phyloP scores from a whole-genome alignment of 2,329 filamentous ascomycete species.

The Beauveria bassiana region DNA sequence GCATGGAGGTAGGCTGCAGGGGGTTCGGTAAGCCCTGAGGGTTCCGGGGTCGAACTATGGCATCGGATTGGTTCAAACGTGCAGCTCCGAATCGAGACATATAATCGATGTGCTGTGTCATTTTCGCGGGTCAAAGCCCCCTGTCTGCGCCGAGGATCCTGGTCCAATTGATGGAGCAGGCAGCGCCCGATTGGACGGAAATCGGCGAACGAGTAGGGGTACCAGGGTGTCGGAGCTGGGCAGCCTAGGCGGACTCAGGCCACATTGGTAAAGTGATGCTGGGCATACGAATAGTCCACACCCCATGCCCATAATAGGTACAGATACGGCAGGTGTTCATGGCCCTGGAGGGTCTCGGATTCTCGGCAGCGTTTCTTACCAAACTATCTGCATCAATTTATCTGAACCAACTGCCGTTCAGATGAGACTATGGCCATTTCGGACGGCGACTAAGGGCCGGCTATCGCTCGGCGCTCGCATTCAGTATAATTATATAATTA shows the following conservation, averaged over 20 bases:
- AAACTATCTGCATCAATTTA: not conserved
- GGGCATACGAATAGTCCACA: not conserved
- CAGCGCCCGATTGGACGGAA: not conserved
- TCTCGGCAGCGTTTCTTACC: not conserved
- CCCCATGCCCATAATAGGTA: not conserved
- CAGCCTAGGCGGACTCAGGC: not conserved
- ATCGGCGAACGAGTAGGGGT: not conserved
- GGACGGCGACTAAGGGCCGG: not conserved
- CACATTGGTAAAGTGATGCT: not conserved
- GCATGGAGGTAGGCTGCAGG: not conserved
- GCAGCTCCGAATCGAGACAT: not conserved
- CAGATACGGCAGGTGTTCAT: not conserved
- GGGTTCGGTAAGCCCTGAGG: not conserved
- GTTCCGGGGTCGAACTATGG: not conserved
- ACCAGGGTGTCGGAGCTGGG: not conserved
- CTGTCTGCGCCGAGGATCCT: not conserved
- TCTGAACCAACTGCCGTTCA: not conserved
- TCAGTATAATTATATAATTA: not conserved
- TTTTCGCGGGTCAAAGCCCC: not conserved
- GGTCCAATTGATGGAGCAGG: not conserved
- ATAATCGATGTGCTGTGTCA: not conserved
- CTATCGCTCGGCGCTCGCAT: slow-evolving; percentile 1
- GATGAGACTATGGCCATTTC: not conserved
- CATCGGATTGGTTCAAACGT: not conserved
- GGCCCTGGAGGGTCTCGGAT: not conserved